Conservation (phyloP, 768 basidiomycete genomes). For the Neoboletus brunneissimus region DNA sequence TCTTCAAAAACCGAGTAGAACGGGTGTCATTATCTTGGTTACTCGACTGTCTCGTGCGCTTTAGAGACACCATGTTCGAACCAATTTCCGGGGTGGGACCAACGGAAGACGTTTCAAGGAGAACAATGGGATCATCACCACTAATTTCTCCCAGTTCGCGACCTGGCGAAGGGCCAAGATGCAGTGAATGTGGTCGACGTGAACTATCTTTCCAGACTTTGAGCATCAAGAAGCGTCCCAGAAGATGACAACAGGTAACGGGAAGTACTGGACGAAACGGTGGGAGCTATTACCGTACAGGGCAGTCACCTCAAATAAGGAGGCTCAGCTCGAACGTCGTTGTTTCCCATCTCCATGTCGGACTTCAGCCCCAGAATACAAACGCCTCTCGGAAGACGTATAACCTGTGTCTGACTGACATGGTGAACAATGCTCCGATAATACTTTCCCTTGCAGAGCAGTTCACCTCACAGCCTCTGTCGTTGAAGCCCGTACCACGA, state of each 20-base stretch:
- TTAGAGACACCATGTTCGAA: constrained; percentile 11
- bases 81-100: constrained; percentile 4
- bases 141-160: constrained; percentile 29
- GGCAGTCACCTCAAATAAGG: constrained; percentile 7
- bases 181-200: constrained; percentile 1
- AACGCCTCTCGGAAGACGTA: background rate
- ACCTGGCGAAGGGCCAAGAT: background rate
- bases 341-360: constrained; percentile 16
- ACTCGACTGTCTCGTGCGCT: constrained; percentile 11
- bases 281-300: background rate
- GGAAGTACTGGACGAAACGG: background rate
- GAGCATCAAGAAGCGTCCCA: constrained; percentile 15
- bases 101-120: constrained; percentile 15
- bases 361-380: background rate
- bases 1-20: constrained; percentile 11
- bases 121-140: constrained; percentile 23
- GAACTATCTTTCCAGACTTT: constrained; percentile 23
- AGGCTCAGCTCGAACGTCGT: background rate
- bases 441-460: constrained; percentile 30
- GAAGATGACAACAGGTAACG: background rate
- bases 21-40: background rate
- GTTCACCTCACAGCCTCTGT: constrained; percentile 16
- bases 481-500: constrained; percentile 31
- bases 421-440: constrained; percentile 53
- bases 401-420: constrained; percentile 19